Evolutionary conservation across 2,329 filamentous ascomycete genomes (phyloP).

Genomic region (Monosporascus sp.): DNA sequence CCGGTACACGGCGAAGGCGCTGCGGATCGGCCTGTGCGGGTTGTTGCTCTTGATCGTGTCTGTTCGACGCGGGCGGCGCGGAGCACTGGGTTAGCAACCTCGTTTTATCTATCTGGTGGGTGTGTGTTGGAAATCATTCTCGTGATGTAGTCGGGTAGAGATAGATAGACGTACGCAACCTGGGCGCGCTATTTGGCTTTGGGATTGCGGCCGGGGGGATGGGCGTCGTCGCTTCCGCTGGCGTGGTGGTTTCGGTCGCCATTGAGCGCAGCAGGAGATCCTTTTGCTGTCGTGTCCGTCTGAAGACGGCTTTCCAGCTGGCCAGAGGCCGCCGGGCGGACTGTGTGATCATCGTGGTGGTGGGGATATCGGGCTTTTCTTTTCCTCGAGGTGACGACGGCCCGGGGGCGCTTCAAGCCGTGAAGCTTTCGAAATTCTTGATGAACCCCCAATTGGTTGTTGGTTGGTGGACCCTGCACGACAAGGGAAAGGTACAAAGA

Average conservation of each 20-base stretch:
- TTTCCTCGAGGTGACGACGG: neutral
- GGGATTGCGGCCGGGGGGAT: conserved; percentile 10
- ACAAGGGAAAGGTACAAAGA: neutral
- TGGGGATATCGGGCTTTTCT: conserved; percentile 1
- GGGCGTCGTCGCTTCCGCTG: conserved; percentile 9
- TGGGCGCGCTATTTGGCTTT: conserved; percentile 2
- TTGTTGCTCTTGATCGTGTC: conserved; percentile 26
- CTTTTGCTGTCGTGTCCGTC: conserved; percentile 50
- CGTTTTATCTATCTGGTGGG: neutral
- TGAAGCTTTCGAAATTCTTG: conserved; percentile 3
- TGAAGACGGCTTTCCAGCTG: conserved; percentile 63
- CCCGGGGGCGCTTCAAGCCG: neutral
- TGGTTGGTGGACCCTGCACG: neutral
- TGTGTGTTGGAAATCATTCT: neutral
- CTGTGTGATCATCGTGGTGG: conserved; percentile 59
- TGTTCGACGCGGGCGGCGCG: conserved; percentile 2
- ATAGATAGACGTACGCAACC: conserved; percentile 14
- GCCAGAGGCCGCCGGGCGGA: conserved; percentile 61
- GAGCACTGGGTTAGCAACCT: conserved; percentile 3
- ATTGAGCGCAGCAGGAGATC: conserved; percentile 39
- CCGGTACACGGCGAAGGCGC: conserved; percentile 50
- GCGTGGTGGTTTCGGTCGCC: conserved; percentile 30
- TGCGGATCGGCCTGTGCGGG: conserved; percentile 27
- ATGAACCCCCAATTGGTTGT: neutral
- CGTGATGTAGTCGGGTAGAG: neutral